Conservation (phyloP, 2,329 filamentous ascomycete species). For the Ambrosiella cleistominuta region DNA sequence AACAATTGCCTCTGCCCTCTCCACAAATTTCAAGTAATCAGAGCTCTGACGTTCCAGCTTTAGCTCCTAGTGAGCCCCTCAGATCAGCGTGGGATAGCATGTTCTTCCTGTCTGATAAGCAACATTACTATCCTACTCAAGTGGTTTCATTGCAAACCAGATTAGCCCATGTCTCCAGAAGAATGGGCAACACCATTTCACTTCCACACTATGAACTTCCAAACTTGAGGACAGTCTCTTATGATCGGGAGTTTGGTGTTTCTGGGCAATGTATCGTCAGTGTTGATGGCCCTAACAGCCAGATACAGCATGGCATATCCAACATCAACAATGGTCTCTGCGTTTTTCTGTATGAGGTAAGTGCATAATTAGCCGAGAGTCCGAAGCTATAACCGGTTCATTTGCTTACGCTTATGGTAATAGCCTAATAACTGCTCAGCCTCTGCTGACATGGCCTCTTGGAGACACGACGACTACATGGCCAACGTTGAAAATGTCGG, state of each 20-base stretch:
- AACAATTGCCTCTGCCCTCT: constrained; percentile 5
- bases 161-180: constrained; percentile 16
- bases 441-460: constrained; percentile 20
- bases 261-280: constrained; percentile 27
- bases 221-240: constrained; percentile 22
- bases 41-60: background rate
- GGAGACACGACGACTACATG: constrained; percentile 22
- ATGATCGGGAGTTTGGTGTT: constrained; percentile 24
- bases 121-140: constrained; percentile 22
- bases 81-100: constrained; percentile 34
- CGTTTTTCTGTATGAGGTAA: constrained; percentile 36
- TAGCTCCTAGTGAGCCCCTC: constrained; percentile 22
- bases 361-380: constrained; percentile 12
- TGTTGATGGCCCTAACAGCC: constrained; percentile 16
- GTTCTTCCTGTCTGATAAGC: constrained; percentile 24
- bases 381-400: background rate
- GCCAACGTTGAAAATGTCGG: constrained; percentile 26
- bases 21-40: constrained; percentile 5
- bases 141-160: constrained; percentile 29
- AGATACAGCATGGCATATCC: constrained; percentile 13
- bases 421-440: constrained; percentile 29
- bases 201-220: constrained; percentile 22
- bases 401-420: background rate
- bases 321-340: constrained; percentile 26
- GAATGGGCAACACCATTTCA: background rate